Percentiles rank a stretch among this genome's conserved stretches.
These are phyloP conservation scores for Phanerochaete sordida DNA, from an alignment of 768 basidiomycete genomes.

Conservation along the genomic window DNA sequence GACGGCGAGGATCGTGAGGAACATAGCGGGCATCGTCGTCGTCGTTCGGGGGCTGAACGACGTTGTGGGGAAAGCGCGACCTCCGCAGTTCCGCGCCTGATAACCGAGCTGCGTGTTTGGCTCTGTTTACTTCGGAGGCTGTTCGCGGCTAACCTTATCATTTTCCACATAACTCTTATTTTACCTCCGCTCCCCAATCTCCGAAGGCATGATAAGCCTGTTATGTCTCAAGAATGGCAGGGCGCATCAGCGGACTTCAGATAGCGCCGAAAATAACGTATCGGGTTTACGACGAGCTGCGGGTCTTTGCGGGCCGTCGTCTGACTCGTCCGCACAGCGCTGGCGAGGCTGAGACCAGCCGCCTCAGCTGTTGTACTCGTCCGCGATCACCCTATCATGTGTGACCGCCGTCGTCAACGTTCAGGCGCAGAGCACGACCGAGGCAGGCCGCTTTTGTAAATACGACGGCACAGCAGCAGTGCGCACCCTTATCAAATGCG, in stretches of 20 bases:
- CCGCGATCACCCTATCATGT: neutral
- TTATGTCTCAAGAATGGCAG: neutral
- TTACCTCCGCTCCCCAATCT: neutral
- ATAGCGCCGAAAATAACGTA: neutral
- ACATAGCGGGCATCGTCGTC: conserved; percentile 26
- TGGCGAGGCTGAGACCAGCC: neutral
- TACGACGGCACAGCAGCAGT: neutral
- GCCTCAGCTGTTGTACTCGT: neutral
- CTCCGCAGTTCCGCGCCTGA: conserved; percentile 12
- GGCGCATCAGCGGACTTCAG: neutral
- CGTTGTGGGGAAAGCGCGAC: conserved; percentile 9
- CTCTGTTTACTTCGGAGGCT: conserved; percentile 8
- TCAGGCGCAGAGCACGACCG: neutral
- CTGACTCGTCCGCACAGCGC: neutral
- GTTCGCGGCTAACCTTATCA: conserved; percentile 4
- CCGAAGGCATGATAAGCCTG: neutral
- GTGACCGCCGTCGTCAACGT: neutral
- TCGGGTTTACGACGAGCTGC: neutral
- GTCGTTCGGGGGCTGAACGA: conserved; percentile 21
- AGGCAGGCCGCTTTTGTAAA: neutral
- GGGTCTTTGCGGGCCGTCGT: neutral
- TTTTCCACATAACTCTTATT: neutral
- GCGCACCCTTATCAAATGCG: neutral
- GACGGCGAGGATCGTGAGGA: conserved; percentile 34
- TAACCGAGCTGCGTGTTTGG: conserved; percentile 15